phyloP scores from a whole-genome alignment of 148 eudicot species.

The Arbutus unedo region DNA sequence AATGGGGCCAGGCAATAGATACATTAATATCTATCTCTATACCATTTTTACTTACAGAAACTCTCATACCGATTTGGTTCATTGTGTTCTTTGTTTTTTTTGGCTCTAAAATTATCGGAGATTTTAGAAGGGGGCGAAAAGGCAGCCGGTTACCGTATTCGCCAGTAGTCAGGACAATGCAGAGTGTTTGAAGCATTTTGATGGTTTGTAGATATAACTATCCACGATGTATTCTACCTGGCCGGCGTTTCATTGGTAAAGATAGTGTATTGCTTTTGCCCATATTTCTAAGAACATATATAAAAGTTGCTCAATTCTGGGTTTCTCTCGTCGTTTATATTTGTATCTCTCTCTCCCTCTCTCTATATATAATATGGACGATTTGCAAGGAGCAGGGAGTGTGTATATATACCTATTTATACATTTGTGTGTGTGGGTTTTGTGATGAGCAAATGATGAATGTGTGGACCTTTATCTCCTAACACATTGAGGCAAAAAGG shows the following conservation, averaged over 20 bases:
- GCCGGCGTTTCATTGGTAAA: conserved; percentile 7
- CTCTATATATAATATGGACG: no score
- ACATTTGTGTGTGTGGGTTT: background rate
- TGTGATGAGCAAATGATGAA: background rate
- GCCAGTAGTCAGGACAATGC: background rate
- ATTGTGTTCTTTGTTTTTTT: conserved; percentile 11
- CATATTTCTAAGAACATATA: conserved; percentile 2
- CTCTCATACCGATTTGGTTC: no score
- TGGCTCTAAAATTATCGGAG: background rate
- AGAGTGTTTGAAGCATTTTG: conserved; percentile 3
- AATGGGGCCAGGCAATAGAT: conserved; percentile 55
- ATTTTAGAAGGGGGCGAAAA: background rate
- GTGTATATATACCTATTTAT: no score
- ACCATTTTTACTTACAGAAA: no score
- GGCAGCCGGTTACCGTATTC: background rate
- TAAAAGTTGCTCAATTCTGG: background rate
- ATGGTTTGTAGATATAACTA: background rate
- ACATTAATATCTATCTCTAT: background rate
- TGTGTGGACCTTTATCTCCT: background rate
- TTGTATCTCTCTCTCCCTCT: background rate
- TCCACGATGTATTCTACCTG: background rate
- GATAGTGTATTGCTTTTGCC: conserved; percentile 12
- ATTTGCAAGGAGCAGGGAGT: background rate
- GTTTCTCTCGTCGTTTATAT: background rate
- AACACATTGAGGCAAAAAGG: background rate